Evolutionary conservation across 768 basidiomycete genomes (phyloP).

Genomic region (Suillus occidentalis): DNA sequence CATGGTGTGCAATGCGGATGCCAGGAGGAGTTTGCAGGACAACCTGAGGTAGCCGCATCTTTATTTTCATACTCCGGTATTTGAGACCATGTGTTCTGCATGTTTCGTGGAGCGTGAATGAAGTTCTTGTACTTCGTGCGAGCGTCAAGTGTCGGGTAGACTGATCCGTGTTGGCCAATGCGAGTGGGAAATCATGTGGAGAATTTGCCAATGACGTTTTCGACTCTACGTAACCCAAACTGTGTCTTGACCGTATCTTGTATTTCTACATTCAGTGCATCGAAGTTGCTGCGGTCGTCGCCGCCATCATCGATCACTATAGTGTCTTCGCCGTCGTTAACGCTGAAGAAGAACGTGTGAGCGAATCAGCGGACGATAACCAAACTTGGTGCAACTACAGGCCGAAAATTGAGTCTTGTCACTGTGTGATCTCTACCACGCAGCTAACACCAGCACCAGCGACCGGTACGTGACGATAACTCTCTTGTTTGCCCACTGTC

Average conservation of each 20-base stretch:
- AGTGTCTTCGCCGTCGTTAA: neutral
- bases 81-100: neutral
- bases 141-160: neutral
- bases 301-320: neutral
- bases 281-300: neutral
- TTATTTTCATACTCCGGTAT: neutral
- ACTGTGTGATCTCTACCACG: conserved; percentile 5
- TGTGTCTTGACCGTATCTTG: neutral
- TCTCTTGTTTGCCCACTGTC: neutral
- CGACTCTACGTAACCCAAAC: conserved; percentile 1
- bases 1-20: neutral
- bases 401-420: neutral
- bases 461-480: neutral
- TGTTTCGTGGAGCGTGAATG: neutral
- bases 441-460: neutral
- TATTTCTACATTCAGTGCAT: neutral
- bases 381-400: conserved; percentile 2
- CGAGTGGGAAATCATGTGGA: conserved; percentile 1
- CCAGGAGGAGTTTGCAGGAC: neutral
- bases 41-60: neutral
- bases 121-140: neutral
- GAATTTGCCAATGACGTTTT: conserved; percentile 3
- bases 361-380: neutral
- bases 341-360: conserved; percentile 5
- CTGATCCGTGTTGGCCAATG: conserved; percentile 1